A percentile compares a stretch with the other conserved stretches of the same genome.
These are phyloP conservation scores for Leishmania tropica DNA, from an alignment of 208 protist species.

Conservation along the genomic window DNA sequence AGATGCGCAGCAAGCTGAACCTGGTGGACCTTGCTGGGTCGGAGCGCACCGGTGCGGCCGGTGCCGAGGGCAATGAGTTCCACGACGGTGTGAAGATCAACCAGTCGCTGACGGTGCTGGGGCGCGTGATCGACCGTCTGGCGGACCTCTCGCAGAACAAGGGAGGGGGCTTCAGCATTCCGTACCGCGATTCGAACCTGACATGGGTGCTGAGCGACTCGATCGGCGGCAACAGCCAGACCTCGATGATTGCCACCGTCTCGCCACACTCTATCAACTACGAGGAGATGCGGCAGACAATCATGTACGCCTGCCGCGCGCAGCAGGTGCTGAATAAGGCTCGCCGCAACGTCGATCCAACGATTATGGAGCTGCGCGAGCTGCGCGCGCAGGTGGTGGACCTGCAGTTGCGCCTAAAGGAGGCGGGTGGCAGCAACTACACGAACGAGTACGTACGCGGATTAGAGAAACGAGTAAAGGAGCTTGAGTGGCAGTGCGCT, in stretches of 20 bases:
- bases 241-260: conserved; percentile 95
- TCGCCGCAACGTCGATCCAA: conserved; percentile 92
- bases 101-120: conserved; percentile 89
- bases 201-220: conserved; percentile 91
- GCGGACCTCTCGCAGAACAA: conserved; percentile 79
- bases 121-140: conserved; percentile 88
- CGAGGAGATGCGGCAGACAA: conserved; percentile 93
- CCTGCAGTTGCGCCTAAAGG: conserved; percentile 62
- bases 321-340: conserved; percentile 93
- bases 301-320: conserved; percentile 90
- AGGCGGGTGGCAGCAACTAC: conserved; percentile 62
- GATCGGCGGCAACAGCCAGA: conserved; percentile 93
- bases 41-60: conserved; percentile 77
- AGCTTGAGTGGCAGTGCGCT: conserved; percentile 59
- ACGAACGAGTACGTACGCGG: conserved; percentile 70
- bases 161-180: conserved; percentile 13
- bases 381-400: conserved; percentile 63
- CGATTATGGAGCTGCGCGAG: conserved; percentile 58
- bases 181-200: conserved; percentile 84
- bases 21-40: conserved; percentile 95
- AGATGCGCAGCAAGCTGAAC: conserved; percentile 85
- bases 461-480: conserved; percentile 39
- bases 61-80: conserved; percentile 62
- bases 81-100: conserved; percentile 93
- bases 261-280: conserved; percentile 88